phyloP scores from a whole-genome alignment of 169 alveolate genomes.

The Haemoproteus tartakovskyi region DNA sequence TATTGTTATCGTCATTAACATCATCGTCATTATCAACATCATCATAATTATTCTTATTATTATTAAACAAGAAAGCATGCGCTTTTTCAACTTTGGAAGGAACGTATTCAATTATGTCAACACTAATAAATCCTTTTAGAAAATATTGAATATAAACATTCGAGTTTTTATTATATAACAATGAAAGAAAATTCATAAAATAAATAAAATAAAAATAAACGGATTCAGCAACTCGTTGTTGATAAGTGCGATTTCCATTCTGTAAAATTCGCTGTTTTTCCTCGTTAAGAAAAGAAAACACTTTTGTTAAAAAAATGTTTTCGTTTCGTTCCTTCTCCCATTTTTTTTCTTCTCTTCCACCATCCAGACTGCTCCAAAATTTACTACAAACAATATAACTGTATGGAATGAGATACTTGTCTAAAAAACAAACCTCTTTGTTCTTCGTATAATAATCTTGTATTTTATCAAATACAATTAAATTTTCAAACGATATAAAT shows the following conservation, averaged over 20 bases:
- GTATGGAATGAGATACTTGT: constrained; percentile 53
- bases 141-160: constrained; percentile 35
- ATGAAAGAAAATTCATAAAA: constrained; percentile 51
- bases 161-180: constrained; percentile 56
- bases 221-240: constrained; percentile 33
- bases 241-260: no score
- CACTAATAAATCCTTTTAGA: constrained; percentile 22
- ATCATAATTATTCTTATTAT: neutral
- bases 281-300: no score
- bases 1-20: neutral
- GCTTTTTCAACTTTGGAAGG: no score
- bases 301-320: no score
- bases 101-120: constrained; percentile 36
- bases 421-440: constrained; percentile 1
- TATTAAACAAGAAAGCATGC: no score
- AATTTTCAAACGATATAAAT: constrained; percentile 52
- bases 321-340: no score
- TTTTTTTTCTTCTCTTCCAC: neutral
- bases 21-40: neutral
- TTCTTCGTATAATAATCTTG: constrained; percentile 29
- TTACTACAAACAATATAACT: constrained; percentile 35
- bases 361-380: neutral
- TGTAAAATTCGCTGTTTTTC: no score
- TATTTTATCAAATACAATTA: constrained; percentile 42
- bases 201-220: constrained; percentile 38